A percentile compares a stretch with the other conserved stretches of the same genome.
These are phyloP conservation scores for Thinopyrum elongatum DNA, from an alignment of 176 grass and related monocot genomes.

Conservation along the genomic window DNA sequence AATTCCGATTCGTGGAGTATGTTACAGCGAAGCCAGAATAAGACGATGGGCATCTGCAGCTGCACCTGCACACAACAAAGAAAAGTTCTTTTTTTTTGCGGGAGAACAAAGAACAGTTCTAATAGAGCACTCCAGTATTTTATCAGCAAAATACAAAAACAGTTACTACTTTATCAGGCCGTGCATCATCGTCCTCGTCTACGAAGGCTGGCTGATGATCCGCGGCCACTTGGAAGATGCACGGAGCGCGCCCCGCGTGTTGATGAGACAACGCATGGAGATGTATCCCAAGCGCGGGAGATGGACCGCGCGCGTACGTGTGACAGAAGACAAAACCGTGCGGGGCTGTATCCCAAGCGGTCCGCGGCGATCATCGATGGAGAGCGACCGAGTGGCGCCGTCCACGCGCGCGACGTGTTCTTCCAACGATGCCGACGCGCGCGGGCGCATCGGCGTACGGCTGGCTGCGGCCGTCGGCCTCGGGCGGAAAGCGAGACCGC, in stretches of 20 bases:
- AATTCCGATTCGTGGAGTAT: neutral
- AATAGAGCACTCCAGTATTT: no score
- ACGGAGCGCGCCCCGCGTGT: neutral
- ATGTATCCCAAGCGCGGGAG: neutral
- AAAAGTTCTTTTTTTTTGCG: neutral
- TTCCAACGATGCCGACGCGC: neutral
- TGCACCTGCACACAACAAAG: no score
- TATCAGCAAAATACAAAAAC: no score
- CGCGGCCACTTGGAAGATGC: neutral
- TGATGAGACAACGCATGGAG: neutral
- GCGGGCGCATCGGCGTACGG: neutral
- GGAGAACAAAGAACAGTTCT: no score
- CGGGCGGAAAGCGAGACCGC: no score
- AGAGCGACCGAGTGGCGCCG: neutral
- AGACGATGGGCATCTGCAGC: no score
- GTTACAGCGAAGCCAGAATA: neutral
- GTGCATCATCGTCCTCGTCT: neutral
- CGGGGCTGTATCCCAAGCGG: neutral
- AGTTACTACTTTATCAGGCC: neutral
- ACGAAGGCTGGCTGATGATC: neutral
- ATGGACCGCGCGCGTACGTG: neutral
- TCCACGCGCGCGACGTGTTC: neutral
- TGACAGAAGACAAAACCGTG: fast-evolving
- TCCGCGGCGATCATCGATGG: neutral
- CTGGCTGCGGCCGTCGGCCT: no score